Conservation (phyloP, 1,284 basidiomycete species). For the Boletus sp. region DNA sequence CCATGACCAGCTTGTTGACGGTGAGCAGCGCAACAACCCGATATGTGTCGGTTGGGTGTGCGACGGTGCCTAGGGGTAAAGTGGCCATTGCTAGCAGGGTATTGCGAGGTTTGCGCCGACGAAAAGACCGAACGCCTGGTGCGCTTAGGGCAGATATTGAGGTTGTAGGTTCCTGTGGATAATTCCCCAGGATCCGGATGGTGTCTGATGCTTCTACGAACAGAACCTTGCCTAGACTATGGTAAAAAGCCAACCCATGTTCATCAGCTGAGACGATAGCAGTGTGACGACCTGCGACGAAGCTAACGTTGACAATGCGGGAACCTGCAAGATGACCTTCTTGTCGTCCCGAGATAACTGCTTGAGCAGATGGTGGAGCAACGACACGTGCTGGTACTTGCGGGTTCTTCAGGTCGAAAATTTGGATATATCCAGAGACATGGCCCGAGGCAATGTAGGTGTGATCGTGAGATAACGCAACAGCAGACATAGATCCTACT, state of each 20-base stretch:
- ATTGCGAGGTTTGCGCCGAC: conserved; percentile 49
- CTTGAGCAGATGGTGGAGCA: conserved; percentile 63
- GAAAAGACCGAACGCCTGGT: conserved; percentile 18
- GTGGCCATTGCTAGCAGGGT: conserved; percentile 79
- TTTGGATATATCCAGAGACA: conserved; percentile 78
- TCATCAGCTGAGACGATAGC: conserved; percentile 93
- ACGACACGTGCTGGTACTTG: conserved; percentile 68
- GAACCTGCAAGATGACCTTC: conserved; percentile 92
- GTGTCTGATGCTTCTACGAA: conserved; percentile 97
- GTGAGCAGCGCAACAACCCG: conserved; percentile 87
- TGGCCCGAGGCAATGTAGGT: conserved; percentile 93
- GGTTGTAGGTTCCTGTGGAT: conserved; percentile 54
- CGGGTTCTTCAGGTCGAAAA: conserved; percentile 80
- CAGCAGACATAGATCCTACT: conserved; percentile 82
- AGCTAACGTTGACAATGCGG: conserved; percentile 83
- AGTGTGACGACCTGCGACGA: conserved; percentile 93
- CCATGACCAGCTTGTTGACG: conserved; percentile 86
- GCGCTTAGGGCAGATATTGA: conserved; percentile 16
- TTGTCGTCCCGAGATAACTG: conserved; percentile 77
- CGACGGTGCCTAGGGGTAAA: conserved; percentile 75
- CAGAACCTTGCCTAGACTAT: conserved; percentile 91
- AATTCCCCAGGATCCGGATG: conserved; percentile 90
- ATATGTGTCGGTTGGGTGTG: conserved; percentile 82
- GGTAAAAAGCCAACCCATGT: conserved; percentile 91
- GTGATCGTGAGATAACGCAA: conserved; percentile 92